phyloP scores from a whole-genome alignment of 2,329 filamentous ascomycete genomes.

The Colletotrichum phormii region DNA sequence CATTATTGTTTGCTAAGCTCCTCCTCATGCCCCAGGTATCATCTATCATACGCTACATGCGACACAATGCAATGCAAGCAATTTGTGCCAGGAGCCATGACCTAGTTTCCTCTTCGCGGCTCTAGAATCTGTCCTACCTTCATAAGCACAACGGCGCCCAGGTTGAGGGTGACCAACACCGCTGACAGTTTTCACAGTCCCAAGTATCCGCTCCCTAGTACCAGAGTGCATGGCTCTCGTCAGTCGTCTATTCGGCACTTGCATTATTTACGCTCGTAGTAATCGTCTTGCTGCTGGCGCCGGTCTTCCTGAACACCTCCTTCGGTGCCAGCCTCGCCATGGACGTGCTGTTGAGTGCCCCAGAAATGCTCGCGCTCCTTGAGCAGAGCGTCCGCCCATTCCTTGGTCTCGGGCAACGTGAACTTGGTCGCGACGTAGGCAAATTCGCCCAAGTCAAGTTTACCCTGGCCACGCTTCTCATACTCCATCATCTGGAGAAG shows the following conservation, averaged over 20 bases:
- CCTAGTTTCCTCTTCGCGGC: background rate
- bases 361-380: constrained; percentile 81
- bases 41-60: background rate
- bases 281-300: constrained; percentile 59
- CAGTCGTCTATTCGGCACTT: background rate
- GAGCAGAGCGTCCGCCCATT: constrained; percentile 82
- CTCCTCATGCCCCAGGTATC: background rate
- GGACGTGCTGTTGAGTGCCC: constrained; percentile 62
- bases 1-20: background rate
- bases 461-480: constrained; percentile 76
- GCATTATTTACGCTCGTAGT: constrained; percentile 51
- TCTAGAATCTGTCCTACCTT: background rate
- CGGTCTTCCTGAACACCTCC: constrained; percentile 51
- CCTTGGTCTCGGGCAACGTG: constrained; percentile 79
- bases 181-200: background rate
- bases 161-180: background rate
- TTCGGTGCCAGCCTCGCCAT: constrained; percentile 56
- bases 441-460: constrained; percentile 87
- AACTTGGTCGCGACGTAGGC: constrained; percentile 81
- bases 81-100: background rate
- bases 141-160: background rate
- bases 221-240: too few relatives aligned
- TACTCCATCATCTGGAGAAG: constrained; percentile 97
- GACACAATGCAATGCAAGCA: background rate
- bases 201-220: background rate